These are phyloP conservation scores for Kokia cookei DNA, from an alignment of 441 rosid species.

Conservation along the genomic window DNA sequence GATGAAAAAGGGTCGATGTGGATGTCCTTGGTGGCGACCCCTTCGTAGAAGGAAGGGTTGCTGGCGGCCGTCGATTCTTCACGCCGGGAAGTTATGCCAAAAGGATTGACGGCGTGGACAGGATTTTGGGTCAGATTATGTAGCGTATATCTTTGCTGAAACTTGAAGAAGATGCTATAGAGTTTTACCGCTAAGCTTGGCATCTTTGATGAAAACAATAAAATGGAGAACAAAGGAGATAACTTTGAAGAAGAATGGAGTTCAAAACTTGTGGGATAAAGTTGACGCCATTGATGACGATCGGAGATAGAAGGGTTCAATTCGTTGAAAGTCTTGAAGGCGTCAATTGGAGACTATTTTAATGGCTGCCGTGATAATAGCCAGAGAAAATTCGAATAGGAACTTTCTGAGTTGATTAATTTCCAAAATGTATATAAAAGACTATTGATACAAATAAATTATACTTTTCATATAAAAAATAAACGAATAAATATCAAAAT, in stretches of 20 bases:
- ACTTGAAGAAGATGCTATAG: slow-evolving; percentile 58
- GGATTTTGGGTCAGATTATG: slow-evolving; percentile 38
- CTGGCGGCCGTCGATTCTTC: slow-evolving; percentile 43
- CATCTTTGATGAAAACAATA: slow-evolving; percentile 20
- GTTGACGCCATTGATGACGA: slow-evolving; percentile 9
- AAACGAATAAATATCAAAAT: too few relatives aligned
- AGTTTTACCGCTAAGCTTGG: slow-evolving; percentile 53
- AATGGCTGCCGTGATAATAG: background rate
- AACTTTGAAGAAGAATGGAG: background rate
- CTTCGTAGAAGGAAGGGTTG: slow-evolving; percentile 55
- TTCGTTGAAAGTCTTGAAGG: background rate
- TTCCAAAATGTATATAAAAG: background rate
- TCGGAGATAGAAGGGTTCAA: background rate
- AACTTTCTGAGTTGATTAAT: background rate
- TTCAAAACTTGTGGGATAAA: slow-evolving; percentile 1
- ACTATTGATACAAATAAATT: too few relatives aligned
- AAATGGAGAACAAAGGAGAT: background rate
- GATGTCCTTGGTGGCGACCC: slow-evolving; percentile 65
- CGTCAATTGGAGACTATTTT: background rate
- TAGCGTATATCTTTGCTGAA: slow-evolving; percentile 44
- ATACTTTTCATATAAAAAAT: too few relatives aligned
- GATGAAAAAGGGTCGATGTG: slow-evolving; percentile 65
- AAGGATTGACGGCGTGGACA: slow-evolving; percentile 27
- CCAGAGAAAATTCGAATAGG: background rate
- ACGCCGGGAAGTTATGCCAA: slow-evolving; percentile 50